phyloP scores from a whole-genome alignment of 129 eudicot species.

The Ambrosia trifida region DNA sequence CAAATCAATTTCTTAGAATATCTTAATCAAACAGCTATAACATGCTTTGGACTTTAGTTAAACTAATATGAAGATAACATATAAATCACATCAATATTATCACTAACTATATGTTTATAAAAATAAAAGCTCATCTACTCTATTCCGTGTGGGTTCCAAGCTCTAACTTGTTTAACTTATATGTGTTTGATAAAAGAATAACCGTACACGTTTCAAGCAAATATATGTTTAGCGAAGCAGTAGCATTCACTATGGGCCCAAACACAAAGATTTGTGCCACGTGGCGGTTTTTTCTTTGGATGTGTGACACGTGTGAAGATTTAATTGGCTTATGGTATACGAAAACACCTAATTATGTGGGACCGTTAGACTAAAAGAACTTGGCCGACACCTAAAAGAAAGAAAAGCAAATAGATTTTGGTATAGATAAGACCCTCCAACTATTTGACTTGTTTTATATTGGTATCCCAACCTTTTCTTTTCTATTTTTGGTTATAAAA shows the following conservation, averaged over 20 bases:
- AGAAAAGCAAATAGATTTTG: not conserved
- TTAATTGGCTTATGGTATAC: not conserved
- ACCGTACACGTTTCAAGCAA: constrained; percentile 18
- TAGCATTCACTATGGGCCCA: constrained; percentile 12
- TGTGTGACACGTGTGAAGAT: constrained; percentile 2
- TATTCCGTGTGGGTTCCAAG: not conserved
- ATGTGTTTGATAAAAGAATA: not conserved
- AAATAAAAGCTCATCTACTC: not conserved
- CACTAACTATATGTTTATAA: not conserved
- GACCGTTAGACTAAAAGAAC: constrained; percentile 5
- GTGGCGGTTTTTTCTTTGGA: not conserved
- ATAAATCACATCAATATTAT: not conserved
- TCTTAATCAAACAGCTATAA: not conserved
- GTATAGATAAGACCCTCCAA: not conserved
- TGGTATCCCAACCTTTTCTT: not conserved
- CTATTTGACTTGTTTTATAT: not conserved
- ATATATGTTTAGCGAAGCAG: not conserved
- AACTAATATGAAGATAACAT: not conserved
- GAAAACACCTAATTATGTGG: constrained; percentile 27
- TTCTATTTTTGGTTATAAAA: not conserved
- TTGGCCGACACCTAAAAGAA: constrained; percentile 34
- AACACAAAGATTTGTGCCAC: not conserved
- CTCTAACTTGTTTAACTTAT: not conserved
- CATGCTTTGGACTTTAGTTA: not conserved
- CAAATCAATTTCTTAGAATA: too few relatives aligned